These are phyloP conservation scores for Hansenula lynferdii DNA, from an alignment of 1,139 yeast genomes.

Conservation along the genomic window DNA sequence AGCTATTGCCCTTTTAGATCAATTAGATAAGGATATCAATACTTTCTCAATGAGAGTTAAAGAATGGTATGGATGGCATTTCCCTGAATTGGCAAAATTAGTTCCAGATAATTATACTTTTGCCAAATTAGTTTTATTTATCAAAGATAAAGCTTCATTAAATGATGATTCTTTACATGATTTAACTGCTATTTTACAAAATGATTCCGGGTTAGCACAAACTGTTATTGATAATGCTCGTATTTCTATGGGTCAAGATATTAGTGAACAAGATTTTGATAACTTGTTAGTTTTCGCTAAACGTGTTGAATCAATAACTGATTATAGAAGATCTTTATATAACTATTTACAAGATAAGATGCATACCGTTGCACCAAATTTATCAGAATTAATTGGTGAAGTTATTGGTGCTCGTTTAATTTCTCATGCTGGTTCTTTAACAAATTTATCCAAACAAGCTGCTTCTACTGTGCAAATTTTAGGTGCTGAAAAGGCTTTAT, in stretches of 20 bases:
- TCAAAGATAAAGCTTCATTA: conserved; percentile 83
- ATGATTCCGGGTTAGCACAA: conserved; percentile 93
- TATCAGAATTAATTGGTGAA: conserved; percentile 95
- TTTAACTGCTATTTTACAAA: conserved; percentile 81
- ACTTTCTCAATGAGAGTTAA: conserved; percentile 97
- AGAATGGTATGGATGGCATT: conserved; percentile 99
- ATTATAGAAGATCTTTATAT: conserved; percentile 84
- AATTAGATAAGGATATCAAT: conserved; percentile 94
- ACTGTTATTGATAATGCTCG: conserved; percentile 87
- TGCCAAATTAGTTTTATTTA: conserved; percentile 78
- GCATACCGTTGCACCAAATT: conserved; percentile 97
- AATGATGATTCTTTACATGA: conserved; percentile 85
- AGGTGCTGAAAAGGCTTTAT: conserved; percentile 98
- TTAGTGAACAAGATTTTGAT: conserved; percentile 88
- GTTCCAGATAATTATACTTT: conserved; percentile 88
- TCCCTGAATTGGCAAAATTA: conserved; percentile 97
- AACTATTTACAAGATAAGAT: conserved; percentile 90
- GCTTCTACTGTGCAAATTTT: conserved; percentile 98
- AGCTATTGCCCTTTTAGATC: conserved; percentile 95
- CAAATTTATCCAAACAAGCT: conserved; percentile 95
- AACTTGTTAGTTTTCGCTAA: conserved; percentile 90
- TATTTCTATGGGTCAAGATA: conserved; percentile 99
- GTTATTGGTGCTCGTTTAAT: conserved; percentile 97
- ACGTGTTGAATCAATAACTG: conserved; percentile 90
- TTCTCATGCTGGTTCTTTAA: conserved; percentile 97